A percentile compares a stretch with the other conserved stretches of the same genome.
Evolutionary conservation across 2,329 filamentous ascomycete genomes (phyloP).

Genomic region (Colletotrichum eleusines): DNA sequence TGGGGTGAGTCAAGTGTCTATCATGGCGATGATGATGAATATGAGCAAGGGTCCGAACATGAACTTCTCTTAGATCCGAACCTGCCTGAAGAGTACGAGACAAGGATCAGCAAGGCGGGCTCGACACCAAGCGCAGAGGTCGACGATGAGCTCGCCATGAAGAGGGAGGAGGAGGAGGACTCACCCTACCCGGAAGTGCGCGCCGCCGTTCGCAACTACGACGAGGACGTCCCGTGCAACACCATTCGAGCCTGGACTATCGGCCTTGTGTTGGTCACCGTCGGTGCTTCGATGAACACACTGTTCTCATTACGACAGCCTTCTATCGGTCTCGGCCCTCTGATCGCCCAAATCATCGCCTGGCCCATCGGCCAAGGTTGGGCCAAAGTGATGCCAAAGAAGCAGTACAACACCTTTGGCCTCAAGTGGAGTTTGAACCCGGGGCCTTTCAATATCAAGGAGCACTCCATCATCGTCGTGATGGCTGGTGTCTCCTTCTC

Average conservation of each 20-base stretch:
- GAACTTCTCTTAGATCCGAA: conserved; percentile 69
- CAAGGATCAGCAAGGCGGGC: conserved; percentile 45
- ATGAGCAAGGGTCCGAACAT: conserved; percentile 64
- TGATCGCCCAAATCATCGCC: conserved; percentile 73
- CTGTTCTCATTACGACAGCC: conserved; percentile 73
- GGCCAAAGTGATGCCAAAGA: conserved; percentile 66
- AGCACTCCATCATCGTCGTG: conserved; percentile 75
- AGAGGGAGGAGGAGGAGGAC: conserved; percentile 62
- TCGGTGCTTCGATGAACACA: conserved; percentile 72
- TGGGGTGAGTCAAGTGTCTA: conserved; percentile 56
- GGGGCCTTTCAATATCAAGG: conserved; percentile 78
- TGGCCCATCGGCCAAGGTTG: conserved; percentile 73
- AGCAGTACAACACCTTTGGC: conserved; percentile 65
- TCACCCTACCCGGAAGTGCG: conserved; percentile 76
- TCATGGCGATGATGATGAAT: conserved; percentile 54
- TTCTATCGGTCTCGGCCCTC: conserved; percentile 69
- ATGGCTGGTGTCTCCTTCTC: conserved; percentile 80
- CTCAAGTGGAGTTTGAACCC: conserved; percentile 71
- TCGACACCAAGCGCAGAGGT: conserved; percentile 43
- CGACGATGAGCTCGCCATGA: conserved; percentile 50
- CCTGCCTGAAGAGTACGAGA: conserved; percentile 58
- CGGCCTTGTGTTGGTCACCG: conserved; percentile 66
- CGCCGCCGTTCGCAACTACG: conserved; percentile 73
- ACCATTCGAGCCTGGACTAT: conserved; percentile 75
- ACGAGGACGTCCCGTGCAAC: conserved; percentile 74